Conservation (phyloP, 768 basidiomycete genomes). For the Lyophyllum decastes region DNA sequence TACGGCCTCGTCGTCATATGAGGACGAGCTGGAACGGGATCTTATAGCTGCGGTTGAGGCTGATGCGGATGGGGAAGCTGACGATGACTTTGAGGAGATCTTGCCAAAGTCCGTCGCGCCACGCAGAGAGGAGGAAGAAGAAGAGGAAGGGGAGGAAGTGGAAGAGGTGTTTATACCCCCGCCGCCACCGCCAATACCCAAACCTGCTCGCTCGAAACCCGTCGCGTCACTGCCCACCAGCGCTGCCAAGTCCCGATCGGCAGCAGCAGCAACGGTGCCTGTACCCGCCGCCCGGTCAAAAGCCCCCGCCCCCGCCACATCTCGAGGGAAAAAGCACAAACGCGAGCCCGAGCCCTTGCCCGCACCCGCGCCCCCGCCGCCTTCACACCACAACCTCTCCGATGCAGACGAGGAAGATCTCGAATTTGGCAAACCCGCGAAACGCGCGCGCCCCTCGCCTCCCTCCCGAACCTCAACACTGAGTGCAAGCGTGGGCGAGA, state of each 20-base stretch:
- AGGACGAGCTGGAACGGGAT: constrained; percentile 29
- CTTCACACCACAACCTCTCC: constrained; percentile 9
- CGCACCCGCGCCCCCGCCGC: too few relatives aligned
- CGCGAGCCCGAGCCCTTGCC: constrained; percentile 23
- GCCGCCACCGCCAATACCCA: constrained; percentile 29
- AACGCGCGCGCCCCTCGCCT: constrained; percentile 32
- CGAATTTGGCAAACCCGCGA: constrained; percentile 49
- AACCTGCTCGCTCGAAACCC: constrained; percentile 30
- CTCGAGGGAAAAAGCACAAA: constrained; percentile 22
- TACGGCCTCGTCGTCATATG: constrained; percentile 12
- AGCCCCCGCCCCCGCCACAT: constrained; percentile 3
- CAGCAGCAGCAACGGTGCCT: constrained; percentile 7
- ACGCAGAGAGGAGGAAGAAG: constrained; percentile 37
- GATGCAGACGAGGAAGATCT: constrained; percentile 50
- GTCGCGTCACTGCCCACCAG: constrained; percentile 15
- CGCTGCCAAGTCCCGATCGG: constrained; percentile 3
- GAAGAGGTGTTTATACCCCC: constrained; percentile 29
- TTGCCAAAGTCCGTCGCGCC: constrained; percentile 27
- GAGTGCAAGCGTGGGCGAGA: too few relatives aligned
- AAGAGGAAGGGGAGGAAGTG: constrained; percentile 39
- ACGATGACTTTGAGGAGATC: constrained; percentile 46
- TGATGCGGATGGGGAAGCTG: constrained; percentile 35
- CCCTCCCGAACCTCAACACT: neutral
- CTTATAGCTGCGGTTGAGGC: constrained; percentile 27
- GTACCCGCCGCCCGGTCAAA: constrained; percentile 8